Evolutionary conservation across 2,329 filamentous ascomycete species (phyloP).

Genomic region (Colletotrichum euphorbiae): DNA sequence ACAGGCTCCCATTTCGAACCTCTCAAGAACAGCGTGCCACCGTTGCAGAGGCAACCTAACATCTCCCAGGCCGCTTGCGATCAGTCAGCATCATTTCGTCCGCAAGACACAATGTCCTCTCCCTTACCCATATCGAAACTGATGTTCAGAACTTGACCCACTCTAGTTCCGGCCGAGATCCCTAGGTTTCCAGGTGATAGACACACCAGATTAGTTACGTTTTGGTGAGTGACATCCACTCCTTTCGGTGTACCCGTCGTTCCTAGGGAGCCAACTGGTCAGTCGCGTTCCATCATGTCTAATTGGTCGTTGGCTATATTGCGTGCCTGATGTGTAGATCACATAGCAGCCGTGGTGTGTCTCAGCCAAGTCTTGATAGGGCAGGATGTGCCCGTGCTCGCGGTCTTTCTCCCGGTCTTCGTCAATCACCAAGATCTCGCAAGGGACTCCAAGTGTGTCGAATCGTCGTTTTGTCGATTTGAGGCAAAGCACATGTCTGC

Average conservation of each 20-base stretch:
- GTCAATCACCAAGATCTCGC: slow-evolving; percentile 18
- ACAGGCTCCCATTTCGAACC: slow-evolving; percentile 37
- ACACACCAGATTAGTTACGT: slow-evolving; percentile 34
- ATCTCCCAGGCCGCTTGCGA: slow-evolving; percentile 68
- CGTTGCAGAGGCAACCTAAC: slow-evolving; percentile 50
- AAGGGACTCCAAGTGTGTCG: slow-evolving; percentile 3
- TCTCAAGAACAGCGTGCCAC: slow-evolving; percentile 39
- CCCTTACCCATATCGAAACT: slow-evolving; percentile 71
- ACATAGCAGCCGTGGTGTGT: slow-evolving; percentile 58
- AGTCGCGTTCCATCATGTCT: neutral
- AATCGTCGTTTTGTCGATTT: slow-evolving; percentile 29
- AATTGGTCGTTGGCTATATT: neutral
- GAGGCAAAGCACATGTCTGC: slow-evolving; percentile 60
- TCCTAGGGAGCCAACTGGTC: slow-evolving; percentile 1
- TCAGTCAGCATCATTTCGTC: neutral
- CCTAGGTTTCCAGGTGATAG: slow-evolving; percentile 52
- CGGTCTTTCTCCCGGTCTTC: slow-evolving; percentile 14
- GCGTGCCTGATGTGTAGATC: slow-evolving; percentile 65
- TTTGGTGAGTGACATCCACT: slow-evolving; percentile 64
- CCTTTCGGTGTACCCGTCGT: slow-evolving; percentile 70
- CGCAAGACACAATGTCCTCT: neutral
- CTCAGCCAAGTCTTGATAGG: slow-evolving; percentile 45
- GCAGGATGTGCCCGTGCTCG: slow-evolving; percentile 15
- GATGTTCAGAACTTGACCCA: slow-evolving; percentile 67
- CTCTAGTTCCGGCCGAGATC: slow-evolving; percentile 61